Evolutionary conservation across 2,329 filamentous ascomycete genomes (phyloP), one percentile per base, ranked within the genome.

Genomic region (Fusarium sarcochroum): DNA sequence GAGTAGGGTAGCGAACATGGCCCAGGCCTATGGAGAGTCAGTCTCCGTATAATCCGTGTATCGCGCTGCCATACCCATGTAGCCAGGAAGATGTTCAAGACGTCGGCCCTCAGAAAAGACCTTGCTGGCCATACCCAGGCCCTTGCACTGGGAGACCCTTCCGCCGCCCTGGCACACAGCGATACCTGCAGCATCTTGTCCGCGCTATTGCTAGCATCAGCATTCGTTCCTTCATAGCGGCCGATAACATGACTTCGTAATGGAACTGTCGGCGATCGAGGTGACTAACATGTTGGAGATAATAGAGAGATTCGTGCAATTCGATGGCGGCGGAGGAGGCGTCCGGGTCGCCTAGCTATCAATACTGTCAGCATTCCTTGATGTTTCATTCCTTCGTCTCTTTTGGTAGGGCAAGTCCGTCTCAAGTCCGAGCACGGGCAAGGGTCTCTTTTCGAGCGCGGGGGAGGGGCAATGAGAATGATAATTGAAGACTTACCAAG

Each of bases 111-210:
- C 92, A 53, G 90, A 85, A 80, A 97, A 97, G 72, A 97, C 93
- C 77, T 70, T 69, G 47, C 55, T 47, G 23, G 67, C 94, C 86
- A 97, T 91, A 56, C 94, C 94, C 76, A 94, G 93, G 70, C 93
- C 93, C 82, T 98, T 98, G 84, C 92, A 91, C 77, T 97, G 93
- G 78, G 91, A 95, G 71, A 97, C 91, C 42, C 93, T 87, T 65
- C 94, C 94, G 34, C 92, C 92, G 35, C 92, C 92, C 83, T 86
- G 71, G 86, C 90, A 85, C 85, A 93, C 73, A 84, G 93, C 89
- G 72, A 97, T 95, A 68, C 94, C 94, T 56, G 90, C 92, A 49
- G 94, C 94, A 90, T 97, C 94, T 79, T 97, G 93, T 53, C 93
- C 93, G 75, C 92, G 87, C 77, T 94, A 80, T 68, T 80, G 68